Percentiles rank a stretch among this genome's conserved stretches.
Evolutionary conservation across 2,329 filamentous ascomycete species (phyloP).

Genomic region (Aureobasidium subglaciale): DNA sequence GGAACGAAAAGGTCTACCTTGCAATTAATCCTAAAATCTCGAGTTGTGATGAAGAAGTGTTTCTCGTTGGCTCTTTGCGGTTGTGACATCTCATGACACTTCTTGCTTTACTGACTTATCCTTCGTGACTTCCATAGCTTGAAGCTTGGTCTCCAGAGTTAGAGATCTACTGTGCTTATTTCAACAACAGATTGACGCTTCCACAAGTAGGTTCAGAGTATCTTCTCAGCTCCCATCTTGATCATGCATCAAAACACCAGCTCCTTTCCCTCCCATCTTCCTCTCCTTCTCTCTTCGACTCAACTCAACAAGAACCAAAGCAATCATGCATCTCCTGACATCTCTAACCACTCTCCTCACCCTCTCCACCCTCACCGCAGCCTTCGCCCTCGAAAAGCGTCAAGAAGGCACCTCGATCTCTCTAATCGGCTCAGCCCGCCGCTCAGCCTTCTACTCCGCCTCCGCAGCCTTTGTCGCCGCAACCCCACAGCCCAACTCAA

Average conservation of each 20-base stretch:
- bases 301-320: not conserved
- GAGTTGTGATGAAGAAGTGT: not conserved
- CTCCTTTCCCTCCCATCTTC: not conserved
- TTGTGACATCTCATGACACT: not conserved
- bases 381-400: not conserved
- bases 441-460: not conserved
- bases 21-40: too few species aligned
- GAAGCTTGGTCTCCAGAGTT: not conserved
- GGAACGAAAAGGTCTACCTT: too few species aligned
- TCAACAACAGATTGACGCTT: not conserved
- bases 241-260: not conserved
- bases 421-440: not conserved
- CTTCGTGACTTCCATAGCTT: not conserved
- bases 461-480: not conserved
- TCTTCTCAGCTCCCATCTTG: not conserved
- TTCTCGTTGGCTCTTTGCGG: not conserved
- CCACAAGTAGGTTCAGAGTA: not conserved
- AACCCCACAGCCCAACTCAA: not conserved
- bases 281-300: not conserved
- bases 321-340: not conserved
- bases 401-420: slow-evolving; percentile 9
- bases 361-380: not conserved
- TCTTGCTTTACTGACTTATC: not conserved
- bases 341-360: not conserved
- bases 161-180: not conserved